Conservation (phyloP, 1,284 basidiomycete species). For the Ustilago crameri region DNA sequence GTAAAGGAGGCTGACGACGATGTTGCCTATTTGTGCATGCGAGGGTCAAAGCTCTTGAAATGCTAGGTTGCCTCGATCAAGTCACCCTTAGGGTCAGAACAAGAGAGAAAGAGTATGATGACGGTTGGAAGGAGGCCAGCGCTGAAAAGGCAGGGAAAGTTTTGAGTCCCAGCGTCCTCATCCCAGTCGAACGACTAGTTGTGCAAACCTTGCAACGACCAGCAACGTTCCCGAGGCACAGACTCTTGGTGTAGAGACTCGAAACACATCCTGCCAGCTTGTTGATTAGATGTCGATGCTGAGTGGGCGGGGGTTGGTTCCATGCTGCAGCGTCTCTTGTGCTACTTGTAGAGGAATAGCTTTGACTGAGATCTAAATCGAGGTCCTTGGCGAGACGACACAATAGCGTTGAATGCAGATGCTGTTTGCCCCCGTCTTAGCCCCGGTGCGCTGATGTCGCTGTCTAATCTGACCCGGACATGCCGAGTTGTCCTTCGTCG, state of each 20-base stretch:
- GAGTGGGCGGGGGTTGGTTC: background rate
- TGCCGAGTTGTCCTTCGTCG: too few relatives aligned
- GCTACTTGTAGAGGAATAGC: too few relatives aligned
- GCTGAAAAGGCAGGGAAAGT: slow-evolving; percentile 32
- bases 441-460: too few relatives aligned
- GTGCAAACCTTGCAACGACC: slow-evolving; percentile 3
- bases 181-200: slow-evolving; percentile 40
- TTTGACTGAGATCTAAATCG: too few relatives aligned
- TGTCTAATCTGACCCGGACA: too few relatives aligned
- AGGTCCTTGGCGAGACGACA: too few relatives aligned
- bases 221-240: slow-evolving; percentile 46
- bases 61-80: slow-evolving; percentile 58
- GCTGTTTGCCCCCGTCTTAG: too few relatives aligned
- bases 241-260: slow-evolving; percentile 46
- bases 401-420: too few relatives aligned
- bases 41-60: slow-evolving; percentile 55
- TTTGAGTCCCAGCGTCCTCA: slow-evolving; percentile 36
- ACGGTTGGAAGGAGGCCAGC: slow-evolving; percentile 13
- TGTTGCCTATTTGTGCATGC: slow-evolving; percentile 49
- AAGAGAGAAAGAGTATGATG: slow-evolving; percentile 28
- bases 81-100: slow-evolving; percentile 47
- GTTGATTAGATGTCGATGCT: background rate
- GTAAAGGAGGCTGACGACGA: slow-evolving; percentile 22
- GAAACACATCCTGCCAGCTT: slow-evolving; percentile 37
- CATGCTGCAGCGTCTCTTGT: background rate